phyloP scores from a whole-genome alignment of 169 alveolate genomes.

The Plasmodium gonderi region DNA sequence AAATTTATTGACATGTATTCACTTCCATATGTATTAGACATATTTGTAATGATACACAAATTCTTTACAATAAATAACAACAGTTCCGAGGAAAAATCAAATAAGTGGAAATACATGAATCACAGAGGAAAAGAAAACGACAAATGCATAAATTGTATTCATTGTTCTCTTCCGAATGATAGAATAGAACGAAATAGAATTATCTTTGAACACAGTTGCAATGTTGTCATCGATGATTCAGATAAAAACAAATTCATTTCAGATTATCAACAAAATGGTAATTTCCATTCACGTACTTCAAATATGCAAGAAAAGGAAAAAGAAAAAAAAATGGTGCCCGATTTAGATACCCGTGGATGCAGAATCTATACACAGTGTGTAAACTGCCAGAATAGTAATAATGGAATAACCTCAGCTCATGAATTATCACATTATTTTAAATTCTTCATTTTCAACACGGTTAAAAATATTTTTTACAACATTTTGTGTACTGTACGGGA shows the following conservation, averaged over 20 bases:
- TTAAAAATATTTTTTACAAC: constrained; percentile 57
- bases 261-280: background rate
- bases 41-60: constrained; percentile 25
- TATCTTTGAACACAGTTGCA: background rate
- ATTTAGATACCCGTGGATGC: too few species aligned
- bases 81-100: background rate
- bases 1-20: constrained; percentile 74
- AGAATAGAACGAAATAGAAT: background rate
- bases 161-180: background rate
- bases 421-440: constrained; percentile 25
- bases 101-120: background rate
- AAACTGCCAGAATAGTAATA: too few species aligned
- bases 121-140: constrained; percentile 3
- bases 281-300: background rate
- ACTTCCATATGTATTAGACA: constrained; percentile 50
- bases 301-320: background rate
- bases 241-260: background rate
- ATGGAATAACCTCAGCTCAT: background rate
- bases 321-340: background rate
- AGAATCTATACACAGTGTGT: too few species aligned
- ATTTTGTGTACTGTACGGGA: constrained; percentile 9
- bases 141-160: background rate
- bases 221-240: background rate
- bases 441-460: constrained; percentile 42
- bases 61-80: constrained; percentile 29